Evolutionary conservation across 164 flowering plant genomes (phyloP).

Genomic region (Pachysandra terminalis): DNA sequence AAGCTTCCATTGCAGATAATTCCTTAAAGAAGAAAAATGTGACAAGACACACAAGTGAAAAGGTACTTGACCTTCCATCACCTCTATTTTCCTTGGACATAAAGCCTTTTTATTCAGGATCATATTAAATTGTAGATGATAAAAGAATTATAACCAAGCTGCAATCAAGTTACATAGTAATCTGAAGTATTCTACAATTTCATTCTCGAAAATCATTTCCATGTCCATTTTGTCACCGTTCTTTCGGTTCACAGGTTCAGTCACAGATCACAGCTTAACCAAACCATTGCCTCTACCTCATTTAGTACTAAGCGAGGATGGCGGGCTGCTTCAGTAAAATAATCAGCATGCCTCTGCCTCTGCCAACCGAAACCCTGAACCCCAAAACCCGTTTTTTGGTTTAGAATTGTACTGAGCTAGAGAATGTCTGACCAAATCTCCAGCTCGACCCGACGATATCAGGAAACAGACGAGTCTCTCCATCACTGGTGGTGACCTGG

Average conservation of each 20-base stretch:
- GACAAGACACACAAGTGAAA: too few relatives aligned
- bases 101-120: too few relatives aligned
- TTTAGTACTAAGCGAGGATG: conserved; percentile 9
- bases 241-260: conserved; percentile 16
- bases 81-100: too few relatives aligned
- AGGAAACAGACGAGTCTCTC: conserved; percentile 43
- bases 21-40: too few relatives aligned
- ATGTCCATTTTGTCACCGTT: neutral
- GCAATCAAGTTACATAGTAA: too few relatives aligned
- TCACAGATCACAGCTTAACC: neutral
- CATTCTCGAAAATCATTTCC: conserved; percentile 10
- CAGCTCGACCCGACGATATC: conserved; percentile 60
- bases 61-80: too few relatives aligned
- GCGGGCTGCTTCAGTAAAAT: conserved; percentile 33
- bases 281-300: neutral
- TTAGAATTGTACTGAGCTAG: conserved; percentile 63
- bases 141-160: neutral
- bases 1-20: too few relatives aligned
- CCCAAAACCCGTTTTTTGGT: neutral
- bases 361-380: conserved; percentile 28
- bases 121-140: neutral
- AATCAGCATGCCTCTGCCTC: conserved; percentile 64
- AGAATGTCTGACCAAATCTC: conserved; percentile 79
- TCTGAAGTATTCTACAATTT: conserved; percentile 14
- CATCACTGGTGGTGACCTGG: conserved; percentile 68